Evolutionary conservation across 2,329 filamentous ascomycete genomes (phyloP).

Genomic region (Lithohypha guttulata): DNA sequence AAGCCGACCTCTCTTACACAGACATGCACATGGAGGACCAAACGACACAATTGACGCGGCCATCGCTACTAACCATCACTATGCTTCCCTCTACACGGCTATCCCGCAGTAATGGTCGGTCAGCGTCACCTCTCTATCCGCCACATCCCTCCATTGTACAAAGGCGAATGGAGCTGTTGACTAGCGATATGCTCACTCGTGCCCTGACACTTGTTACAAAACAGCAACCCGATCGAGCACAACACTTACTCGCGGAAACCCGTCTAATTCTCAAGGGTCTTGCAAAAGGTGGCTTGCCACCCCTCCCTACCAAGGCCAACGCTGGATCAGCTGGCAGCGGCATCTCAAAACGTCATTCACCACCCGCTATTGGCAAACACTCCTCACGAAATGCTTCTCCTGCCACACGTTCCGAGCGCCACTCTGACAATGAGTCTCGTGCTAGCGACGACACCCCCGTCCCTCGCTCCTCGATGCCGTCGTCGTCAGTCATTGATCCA

Average conservation of each 20-base stretch:
- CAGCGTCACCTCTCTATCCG: constrained; percentile 69
- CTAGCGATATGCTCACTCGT: constrained; percentile 92
- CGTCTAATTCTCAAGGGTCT: constrained; percentile 90
- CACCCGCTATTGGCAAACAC: constrained; percentile 30
- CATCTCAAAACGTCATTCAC: constrained; percentile 29
- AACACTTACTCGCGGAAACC: constrained; percentile 86
- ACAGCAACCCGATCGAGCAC: constrained; percentile 84
- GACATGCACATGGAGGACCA: constrained; percentile 86
- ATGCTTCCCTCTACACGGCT: constrained; percentile 64
- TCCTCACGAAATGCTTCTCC: constrained; percentile 22
- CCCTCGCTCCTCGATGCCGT: constrained; percentile 37
- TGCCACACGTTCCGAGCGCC: constrained; percentile 25
- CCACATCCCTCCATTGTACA: constrained; percentile 93
- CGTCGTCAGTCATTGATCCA: constrained; percentile 51
- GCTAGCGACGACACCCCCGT: constrained; percentile 35
- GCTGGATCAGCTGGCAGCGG: constrained; percentile 32
- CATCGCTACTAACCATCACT: constrained; percentile 85
- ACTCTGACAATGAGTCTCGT: too few relatives aligned
- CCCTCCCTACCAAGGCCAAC: constrained; percentile 56
- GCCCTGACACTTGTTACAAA: constrained; percentile 82
- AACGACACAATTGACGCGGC: constrained; percentile 73
- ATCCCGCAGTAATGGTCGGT: constrained; percentile 46
- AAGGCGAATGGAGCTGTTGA: constrained; percentile 91
- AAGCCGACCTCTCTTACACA: constrained; percentile 86
- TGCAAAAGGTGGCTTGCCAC: constrained; percentile 86